phyloP scores from a whole-genome alignment of 169 alveolate species.

The Babesia microti region DNA sequence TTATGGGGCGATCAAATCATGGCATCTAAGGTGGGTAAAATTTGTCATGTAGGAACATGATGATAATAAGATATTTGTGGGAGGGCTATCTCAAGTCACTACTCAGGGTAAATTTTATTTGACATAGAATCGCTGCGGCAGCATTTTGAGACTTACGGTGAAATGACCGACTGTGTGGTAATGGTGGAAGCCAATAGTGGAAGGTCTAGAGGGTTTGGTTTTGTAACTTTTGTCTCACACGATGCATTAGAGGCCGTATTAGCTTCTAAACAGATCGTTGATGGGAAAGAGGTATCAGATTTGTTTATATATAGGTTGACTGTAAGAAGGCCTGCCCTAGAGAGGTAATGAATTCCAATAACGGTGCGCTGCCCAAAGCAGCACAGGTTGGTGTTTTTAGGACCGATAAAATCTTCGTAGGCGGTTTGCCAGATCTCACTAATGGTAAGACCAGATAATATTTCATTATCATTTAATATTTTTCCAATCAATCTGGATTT shows the following conservation, averaged over 20 bases:
- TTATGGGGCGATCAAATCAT: too few relatives aligned
- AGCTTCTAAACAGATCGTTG: constrained; percentile 53
- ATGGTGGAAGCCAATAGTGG: constrained; percentile 68
- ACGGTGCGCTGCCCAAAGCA: too few relatives aligned
- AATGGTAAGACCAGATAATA: not conserved
- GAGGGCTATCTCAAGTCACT: constrained; percentile 53
- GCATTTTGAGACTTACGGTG: constrained; percentile 52
- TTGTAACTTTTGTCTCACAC: constrained; percentile 64
- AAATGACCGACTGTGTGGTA: constrained; percentile 52
- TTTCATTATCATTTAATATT: too few relatives aligned
- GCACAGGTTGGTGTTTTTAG: too few relatives aligned
- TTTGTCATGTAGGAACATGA: too few relatives aligned
- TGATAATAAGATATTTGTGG: constrained; percentile 54
- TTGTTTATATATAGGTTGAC: constrained; percentile 46
- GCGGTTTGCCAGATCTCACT: constrained; percentile 74
- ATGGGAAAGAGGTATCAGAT: constrained; percentile 56
- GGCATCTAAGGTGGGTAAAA: too few relatives aligned
- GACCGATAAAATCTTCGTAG: constrained; percentile 74
- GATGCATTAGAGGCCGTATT: constrained; percentile 56
- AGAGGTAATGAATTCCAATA: too few relatives aligned
- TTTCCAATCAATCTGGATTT: too few relatives aligned
- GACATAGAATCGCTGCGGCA: constrained; percentile 44
- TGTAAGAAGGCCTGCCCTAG: constrained; percentile 67
- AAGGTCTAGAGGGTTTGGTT: constrained; percentile 83
- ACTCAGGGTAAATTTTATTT: too few relatives aligned